Percentiles rank a stretch among this genome's conserved stretches.
These are phyloP conservation scores for Escallonia herrerae DNA, from an alignment of 129 eudicot species.

Conservation along the genomic window DNA sequence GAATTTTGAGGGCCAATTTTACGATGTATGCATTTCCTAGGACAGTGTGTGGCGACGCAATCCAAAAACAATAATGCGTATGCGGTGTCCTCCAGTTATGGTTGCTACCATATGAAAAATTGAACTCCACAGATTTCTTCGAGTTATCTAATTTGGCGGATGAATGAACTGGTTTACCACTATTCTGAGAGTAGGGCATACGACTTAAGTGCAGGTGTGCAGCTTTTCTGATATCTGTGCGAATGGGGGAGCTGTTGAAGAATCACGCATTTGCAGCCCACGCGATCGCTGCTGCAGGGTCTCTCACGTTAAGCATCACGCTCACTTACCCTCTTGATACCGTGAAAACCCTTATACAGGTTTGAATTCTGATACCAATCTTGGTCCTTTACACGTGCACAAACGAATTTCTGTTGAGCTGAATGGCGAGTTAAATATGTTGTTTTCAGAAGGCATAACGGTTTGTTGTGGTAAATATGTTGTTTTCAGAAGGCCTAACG, in stretches of 20 bases:
- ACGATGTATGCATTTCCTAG: too few relatives aligned
- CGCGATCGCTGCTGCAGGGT: constrained; percentile 57
- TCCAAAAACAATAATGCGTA: too few relatives aligned
- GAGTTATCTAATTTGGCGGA: too few relatives aligned
- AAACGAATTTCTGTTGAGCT: background rate
- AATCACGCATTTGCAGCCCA: constrained; percentile 64
- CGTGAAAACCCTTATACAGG: constrained; percentile 77
- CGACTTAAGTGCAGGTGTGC: background rate
- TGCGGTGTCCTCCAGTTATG: too few relatives aligned
- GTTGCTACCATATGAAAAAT: too few relatives aligned
- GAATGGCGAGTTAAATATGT: background rate
- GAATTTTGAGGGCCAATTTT: too few relatives aligned
- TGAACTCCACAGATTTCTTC: too few relatives aligned
- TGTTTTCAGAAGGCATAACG: background rate
- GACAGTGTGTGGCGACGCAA: too few relatives aligned
- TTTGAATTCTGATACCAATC: constrained; percentile 8
- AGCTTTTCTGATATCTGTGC: constrained; percentile 1
- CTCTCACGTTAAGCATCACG: constrained; percentile 55
- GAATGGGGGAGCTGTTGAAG: constrained; percentile 71
- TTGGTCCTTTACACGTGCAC: background rate
- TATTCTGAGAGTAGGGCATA: too few relatives aligned
- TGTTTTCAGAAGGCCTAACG: background rate
- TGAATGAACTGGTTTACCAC: too few relatives aligned
- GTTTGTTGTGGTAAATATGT: constrained; percentile 1
- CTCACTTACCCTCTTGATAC: constrained; percentile 76